phyloP scores from a whole-genome alignment of 768 basidiomycete genomes.

The Filobasidium floriforme region DNA sequence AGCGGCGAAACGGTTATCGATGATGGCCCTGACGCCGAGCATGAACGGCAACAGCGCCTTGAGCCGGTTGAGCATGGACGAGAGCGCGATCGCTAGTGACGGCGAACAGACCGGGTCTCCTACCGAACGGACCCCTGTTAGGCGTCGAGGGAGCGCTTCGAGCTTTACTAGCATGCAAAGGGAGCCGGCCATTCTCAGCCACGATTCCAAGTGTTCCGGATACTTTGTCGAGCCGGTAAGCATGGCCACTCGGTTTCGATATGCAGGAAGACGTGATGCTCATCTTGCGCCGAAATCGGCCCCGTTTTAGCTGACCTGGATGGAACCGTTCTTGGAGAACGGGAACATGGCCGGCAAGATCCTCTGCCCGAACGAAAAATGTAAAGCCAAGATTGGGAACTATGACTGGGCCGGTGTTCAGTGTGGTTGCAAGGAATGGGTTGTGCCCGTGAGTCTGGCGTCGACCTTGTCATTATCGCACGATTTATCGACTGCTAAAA shows the following conservation, averaged over 20 bases:
- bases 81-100: slow-evolving; percentile 4
- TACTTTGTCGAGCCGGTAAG: slow-evolving; percentile 94
- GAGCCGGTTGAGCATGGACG: not conserved
- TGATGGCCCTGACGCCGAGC: slow-evolving; percentile 37
- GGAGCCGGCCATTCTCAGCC: slow-evolving; percentile 47
- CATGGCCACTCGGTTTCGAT: too few species aligned
- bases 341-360: slow-evolving; percentile 83
- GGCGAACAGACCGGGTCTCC: slow-evolving; percentile 3
- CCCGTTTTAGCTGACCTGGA: slow-evolving; percentile 77
- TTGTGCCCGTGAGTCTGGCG: slow-evolving; percentile 62
- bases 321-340: slow-evolving; percentile 70
- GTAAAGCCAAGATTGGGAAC: slow-evolving; percentile 82
- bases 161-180: slow-evolving; percentile 11
- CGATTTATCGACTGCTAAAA: not conserved
- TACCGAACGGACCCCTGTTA: not conserved
- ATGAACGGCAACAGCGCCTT: not conserved
- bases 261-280: too few species aligned
- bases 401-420: slow-evolving; percentile 94
- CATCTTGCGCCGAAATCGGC: not conserved
- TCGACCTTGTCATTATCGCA: not conserved
- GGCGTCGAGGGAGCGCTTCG: slow-evolving; percentile 1
- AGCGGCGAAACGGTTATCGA: slow-evolving; percentile 23
- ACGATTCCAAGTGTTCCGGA: slow-evolving; percentile 78
- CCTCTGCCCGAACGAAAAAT: slow-evolving; percentile 82
- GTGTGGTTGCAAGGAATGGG: slow-evolving; percentile 88